Evolutionary conservation across 768 basidiomycete species (phyloP), one percentile per base, ranked within the genome.

Genomic region (Tulasnella sp.): DNA sequence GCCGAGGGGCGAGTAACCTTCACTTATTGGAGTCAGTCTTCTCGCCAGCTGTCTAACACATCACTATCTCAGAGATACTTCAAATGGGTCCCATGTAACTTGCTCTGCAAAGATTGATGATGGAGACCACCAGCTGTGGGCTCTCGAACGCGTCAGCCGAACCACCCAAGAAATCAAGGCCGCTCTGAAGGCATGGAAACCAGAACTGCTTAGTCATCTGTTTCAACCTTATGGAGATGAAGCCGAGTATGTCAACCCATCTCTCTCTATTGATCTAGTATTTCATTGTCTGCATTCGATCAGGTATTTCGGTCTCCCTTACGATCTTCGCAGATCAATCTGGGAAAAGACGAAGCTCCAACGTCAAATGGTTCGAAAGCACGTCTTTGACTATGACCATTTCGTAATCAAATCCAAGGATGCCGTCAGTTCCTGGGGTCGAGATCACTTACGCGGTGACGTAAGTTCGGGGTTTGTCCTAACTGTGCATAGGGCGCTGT

Each of bases 401-500:
- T 72, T 72, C 12, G 72, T 72, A 20, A 72, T 72, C 18, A 72
- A 72, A 24, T 2, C 72, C 72, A 72, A 72, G 28, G 72, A 72
- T 8, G 72, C 72, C 20, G 28, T 72, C 2, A 42, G 2, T 24
- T 16, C 72, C 4, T 72, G 72, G 72, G 72, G 3, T 22, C 41
- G 72, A 34, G 72, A 42, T 42, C 22, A 14, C 2, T 7, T 72
- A 2, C 24, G 14, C 0, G 12, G 7, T 28, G 22, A 72, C 41
- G 72, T 72, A 24, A 72, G 72, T 31, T 9, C 22, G 9, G 22
- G 14, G 7, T n/a, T 24, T 20, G 2, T 22, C 22, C 9, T 24
- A 2, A 5, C 2, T 22, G 24, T 54, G 22, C n/a, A n/a, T n/a
- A n/a, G 50, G 22, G 1, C 24, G 20, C 50, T 20, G 22, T n/a